Conservation (phyloP, 192 early-diverging fungal genomes). For the Pilaira anomala region DNA sequence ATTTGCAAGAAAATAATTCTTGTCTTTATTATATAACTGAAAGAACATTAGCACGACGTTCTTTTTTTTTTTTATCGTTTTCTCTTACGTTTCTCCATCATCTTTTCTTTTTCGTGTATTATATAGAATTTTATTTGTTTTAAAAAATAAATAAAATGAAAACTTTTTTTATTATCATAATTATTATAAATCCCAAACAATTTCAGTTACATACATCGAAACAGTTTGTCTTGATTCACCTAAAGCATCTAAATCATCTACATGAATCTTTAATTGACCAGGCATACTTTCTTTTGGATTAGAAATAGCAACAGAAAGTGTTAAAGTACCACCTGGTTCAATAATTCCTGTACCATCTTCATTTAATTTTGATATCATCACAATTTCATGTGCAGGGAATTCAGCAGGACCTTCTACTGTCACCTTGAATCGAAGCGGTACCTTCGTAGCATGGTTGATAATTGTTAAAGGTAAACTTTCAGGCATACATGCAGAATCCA, state of each 20-base stretch:
- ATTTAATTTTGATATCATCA: conserved; percentile 59
- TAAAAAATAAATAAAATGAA: too few species aligned
- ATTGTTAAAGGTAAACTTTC: conserved; percentile 45
- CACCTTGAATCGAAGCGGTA: conserved; percentile 66
- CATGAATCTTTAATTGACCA: conserved; percentile 70
- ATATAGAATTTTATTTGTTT: conserved; percentile 12
- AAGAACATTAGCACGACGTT: neutral
- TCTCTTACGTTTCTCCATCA: neutral
- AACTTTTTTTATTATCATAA: neutral
- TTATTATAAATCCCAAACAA: conserved; percentile 28
- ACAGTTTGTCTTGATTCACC: conserved; percentile 56
- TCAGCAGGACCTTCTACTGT: conserved; percentile 76
- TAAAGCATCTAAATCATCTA: conserved; percentile 68
- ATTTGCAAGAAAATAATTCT: conserved; percentile 70
- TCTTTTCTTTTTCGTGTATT: conserved; percentile 8
- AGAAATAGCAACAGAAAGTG: conserved; percentile 55
- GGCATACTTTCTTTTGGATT: conserved; percentile 67
- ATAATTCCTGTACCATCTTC: conserved; percentile 55
- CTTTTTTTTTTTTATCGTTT: conserved; percentile 23
- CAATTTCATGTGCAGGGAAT: conserved; percentile 56
- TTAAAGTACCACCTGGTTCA: conserved; percentile 55
- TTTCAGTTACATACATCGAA: conserved; percentile 63
- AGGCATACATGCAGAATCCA: conserved; percentile 22
- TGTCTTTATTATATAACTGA: neutral
- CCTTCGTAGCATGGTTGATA: conserved; percentile 60